Conservation (phyloP, 306 rosid species). For the Prunus dulcis region DNA sequence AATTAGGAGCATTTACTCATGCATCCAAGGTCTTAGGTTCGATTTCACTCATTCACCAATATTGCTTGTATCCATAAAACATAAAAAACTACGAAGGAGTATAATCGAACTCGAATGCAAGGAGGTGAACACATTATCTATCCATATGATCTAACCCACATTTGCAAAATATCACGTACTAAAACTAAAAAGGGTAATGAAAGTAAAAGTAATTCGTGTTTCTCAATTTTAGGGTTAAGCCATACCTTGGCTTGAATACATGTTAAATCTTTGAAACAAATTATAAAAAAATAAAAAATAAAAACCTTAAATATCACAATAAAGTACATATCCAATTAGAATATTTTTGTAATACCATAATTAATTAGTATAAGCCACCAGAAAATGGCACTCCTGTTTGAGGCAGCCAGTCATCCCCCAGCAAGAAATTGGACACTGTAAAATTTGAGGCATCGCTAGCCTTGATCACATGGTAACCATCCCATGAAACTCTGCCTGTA, state of each 20-base stretch:
- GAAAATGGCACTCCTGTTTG: conserved; percentile 54
- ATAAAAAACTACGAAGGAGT: no score
- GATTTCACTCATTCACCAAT: no score
- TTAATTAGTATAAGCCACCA: conserved; percentile 16
- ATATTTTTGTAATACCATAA: not conserved
- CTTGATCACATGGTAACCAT: conserved; percentile 43
- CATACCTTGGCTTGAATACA: not conserved
- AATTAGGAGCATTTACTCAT: no score
- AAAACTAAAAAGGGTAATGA: no score
- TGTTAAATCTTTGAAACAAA: not conserved
- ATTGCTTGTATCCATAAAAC: no score
- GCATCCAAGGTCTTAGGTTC: no score
- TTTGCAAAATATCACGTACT: no score
- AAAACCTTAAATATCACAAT: not conserved
- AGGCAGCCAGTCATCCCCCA: conserved; percentile 59
- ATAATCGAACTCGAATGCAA: no score
- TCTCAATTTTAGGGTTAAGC: no score
- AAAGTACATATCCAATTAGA: not conserved
- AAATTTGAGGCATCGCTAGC: conserved; percentile 43
- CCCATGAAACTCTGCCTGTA: conserved; percentile 39
- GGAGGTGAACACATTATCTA: no score
- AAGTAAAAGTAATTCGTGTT: no score
- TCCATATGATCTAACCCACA: no score
- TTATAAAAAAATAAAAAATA: not conserved
- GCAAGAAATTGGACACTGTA: conserved; percentile 42